Base-by-base conservation (phyloP, 2,329 filamentous ascomycete species). In the Fonsecaea multimorphosa region DNA sequence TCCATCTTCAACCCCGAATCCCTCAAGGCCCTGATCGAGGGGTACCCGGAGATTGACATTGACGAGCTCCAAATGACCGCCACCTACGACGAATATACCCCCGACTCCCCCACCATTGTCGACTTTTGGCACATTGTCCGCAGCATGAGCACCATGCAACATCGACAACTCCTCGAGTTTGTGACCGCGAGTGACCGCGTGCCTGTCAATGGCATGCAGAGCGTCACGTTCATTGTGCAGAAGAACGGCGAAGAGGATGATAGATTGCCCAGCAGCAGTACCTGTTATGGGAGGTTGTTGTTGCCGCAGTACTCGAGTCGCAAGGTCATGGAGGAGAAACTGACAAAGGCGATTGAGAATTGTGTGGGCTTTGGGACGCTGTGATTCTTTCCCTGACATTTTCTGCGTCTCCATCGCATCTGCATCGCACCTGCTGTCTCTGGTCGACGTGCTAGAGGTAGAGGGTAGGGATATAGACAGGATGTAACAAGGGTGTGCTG, bases 101-200 rank as follows among this genome's bases (percentile, higher is more conserved):
- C 87, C 0, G 82, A 81, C 0, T 89, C 95, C 70, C 86, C 82
- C 14, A 87, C 89, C 0, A 87, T 99, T 49, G 81, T 82, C 27
- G 87, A 91, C 71, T 98, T 99, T 76, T 99, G 95, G 95, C 83
- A 83, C 12, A 85, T 97, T 7, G 90, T 97, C 0, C 85, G 85
- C 69, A 78, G 76, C 16, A 82, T 79, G 61, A 72, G 78, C 9
- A 83, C 89, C 16, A 82, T 85, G 52, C 90, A 93, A 82, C 90
- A 90, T 77, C 86, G 88, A 59, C 87, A 87, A 72, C 80, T 99
- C 36, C 83, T 99, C 34, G 93, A 97, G 76, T 99, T 99, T 74
- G 93, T 99, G 32, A 99, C 95, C 14, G 94, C 94, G 0, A 94
- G 89, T 72, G 93, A 97, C 74, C 86, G 95, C 1, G 86, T 98